These are phyloP conservation scores for Clitopilus hobsonii DNA, from an alignment of 768 basidiomycete genomes.

Conservation along the genomic window DNA sequence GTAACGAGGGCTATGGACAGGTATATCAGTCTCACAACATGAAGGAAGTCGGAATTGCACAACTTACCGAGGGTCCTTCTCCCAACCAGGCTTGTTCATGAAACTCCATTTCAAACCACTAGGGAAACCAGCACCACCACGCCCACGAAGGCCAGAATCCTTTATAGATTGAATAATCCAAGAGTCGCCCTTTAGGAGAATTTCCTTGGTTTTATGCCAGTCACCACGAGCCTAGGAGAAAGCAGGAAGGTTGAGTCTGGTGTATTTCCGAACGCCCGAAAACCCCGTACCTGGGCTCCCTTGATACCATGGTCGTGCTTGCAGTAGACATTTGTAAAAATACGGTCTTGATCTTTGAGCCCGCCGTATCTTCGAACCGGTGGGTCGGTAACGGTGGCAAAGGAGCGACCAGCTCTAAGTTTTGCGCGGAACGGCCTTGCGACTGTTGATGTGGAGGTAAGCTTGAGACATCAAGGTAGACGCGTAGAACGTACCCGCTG, in stretches of 20 bases:
- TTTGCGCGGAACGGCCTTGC: conserved; percentile 28
- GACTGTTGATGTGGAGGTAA: conserved; percentile 15
- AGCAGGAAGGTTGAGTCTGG: conserved; percentile 1
- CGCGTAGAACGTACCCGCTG: conserved; percentile 22
- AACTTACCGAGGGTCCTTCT: conserved; percentile 78
- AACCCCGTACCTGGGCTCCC: conserved; percentile 71
- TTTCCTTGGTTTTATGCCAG: conserved; percentile 98
- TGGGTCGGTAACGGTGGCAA: conserved; percentile 79
- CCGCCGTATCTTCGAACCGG: conserved; percentile 92
- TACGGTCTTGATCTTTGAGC: conserved; percentile 89
- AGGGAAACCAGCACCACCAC: conserved; percentile 96
- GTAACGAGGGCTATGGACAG: conserved; percentile 70
- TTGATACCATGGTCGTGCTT: conserved; percentile 90
- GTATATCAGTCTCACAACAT: neutral
- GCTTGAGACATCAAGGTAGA: neutral
- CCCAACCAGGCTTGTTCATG: conserved; percentile 99
- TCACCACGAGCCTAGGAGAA: conserved; percentile 79
- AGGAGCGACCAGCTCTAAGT: conserved; percentile 31
- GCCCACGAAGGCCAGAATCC: conserved; percentile 90
- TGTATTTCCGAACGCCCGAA: neutral
- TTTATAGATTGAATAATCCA: conserved; percentile 98
- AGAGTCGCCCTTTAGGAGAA: conserved; percentile 88
- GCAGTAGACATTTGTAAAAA: conserved; percentile 89
- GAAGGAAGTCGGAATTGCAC: neutral
- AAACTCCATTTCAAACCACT: conserved; percentile 97